phyloP scores from a whole-genome alignment of 148 eudicot species.

The Spergularia bocconei region DNA sequence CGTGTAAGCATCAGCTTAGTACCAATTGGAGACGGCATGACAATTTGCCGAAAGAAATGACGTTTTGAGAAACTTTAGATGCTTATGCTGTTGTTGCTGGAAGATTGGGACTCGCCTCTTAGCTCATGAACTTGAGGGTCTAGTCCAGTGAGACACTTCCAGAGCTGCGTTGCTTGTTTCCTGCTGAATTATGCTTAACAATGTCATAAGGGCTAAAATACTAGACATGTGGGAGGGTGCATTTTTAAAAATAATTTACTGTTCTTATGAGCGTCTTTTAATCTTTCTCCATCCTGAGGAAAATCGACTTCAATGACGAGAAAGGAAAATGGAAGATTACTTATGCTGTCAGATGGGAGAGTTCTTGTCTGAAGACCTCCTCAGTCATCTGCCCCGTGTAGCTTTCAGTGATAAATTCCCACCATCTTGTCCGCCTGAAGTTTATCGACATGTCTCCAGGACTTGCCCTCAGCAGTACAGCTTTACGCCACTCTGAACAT shows the following conservation, averaged over 20 bases:
- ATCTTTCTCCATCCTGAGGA: not conserved
- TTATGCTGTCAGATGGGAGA: not conserved
- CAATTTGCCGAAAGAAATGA: conserved; percentile 80
- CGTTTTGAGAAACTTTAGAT: not conserved
- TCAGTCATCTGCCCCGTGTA: not conserved
- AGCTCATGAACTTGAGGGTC: not conserved
- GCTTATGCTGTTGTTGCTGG: not conserved
- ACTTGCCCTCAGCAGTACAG: not conserved
- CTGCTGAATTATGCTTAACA: not conserved
- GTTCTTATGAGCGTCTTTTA: not conserved
- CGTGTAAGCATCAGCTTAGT: conserved; percentile 89
- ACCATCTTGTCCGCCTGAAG: not conserved
- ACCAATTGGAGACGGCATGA: conserved; percentile 98
- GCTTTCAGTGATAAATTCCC: too few relatives aligned
- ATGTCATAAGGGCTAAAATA: too few relatives aligned
- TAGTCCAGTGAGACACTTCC: not conserved
- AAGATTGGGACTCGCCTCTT: not conserved
- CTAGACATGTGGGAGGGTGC: not conserved
- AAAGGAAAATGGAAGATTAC: not conserved
- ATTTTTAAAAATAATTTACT: not conserved
- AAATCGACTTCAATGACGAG: not conserved
- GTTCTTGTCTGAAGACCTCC: not conserved
- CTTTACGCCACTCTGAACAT: not conserved
- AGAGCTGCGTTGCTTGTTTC: not conserved
- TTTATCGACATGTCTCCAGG: not conserved